phyloP scores from a whole-genome alignment of 352 stramenopile genomes.

The Pythium phragmitis region DNA sequence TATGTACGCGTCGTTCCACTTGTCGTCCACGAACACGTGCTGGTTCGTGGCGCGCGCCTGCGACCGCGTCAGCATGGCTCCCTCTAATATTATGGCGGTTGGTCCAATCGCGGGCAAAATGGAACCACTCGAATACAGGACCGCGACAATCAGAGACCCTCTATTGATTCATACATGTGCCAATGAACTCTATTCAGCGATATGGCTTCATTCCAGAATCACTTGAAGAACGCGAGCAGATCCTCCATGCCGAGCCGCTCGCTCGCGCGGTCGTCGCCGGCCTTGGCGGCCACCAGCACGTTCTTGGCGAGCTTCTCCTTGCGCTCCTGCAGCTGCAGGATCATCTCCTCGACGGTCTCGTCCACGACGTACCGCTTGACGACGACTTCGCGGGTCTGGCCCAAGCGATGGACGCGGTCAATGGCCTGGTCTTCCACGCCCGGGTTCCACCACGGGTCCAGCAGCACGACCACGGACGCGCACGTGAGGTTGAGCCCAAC shows the following conservation, averaged over 20 bases:
- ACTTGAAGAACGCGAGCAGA: conserved; percentile 69
- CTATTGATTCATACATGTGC: not conserved
- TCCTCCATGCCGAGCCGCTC: conserved; percentile 69
- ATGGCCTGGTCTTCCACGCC: conserved; percentile 94
- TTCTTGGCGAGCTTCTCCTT: conserved; percentile 87
- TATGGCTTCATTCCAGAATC: conserved; percentile 21
- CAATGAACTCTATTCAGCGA: conserved; percentile 15
- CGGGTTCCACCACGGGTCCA: conserved; percentile 94
- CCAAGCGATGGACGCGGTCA: conserved; percentile 90
- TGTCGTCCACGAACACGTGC: conserved; percentile 79
- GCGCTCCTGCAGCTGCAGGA: conserved; percentile 86
- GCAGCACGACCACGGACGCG: conserved; percentile 86
- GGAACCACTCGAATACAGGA: conserved; percentile 16
- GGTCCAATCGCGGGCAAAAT: not conserved
- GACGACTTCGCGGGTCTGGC: conserved; percentile 78
- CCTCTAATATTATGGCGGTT: not conserved
- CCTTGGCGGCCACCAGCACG: conserved; percentile 65
- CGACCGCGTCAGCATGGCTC: conserved; percentile 65
- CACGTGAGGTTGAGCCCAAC: conserved; percentile 91
- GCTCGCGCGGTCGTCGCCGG: conserved; percentile 35
- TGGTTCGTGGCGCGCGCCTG: conserved; percentile 59
- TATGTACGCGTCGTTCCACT: conserved; percentile 85
- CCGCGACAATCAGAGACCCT: not conserved
- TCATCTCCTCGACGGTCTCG: conserved; percentile 91
- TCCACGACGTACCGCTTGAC: conserved; percentile 90